These are phyloP conservation scores for Fusarium subtropicale DNA, from an alignment of 2,329 filamentous ascomycete genomes.

Conservation along the genomic window DNA sequence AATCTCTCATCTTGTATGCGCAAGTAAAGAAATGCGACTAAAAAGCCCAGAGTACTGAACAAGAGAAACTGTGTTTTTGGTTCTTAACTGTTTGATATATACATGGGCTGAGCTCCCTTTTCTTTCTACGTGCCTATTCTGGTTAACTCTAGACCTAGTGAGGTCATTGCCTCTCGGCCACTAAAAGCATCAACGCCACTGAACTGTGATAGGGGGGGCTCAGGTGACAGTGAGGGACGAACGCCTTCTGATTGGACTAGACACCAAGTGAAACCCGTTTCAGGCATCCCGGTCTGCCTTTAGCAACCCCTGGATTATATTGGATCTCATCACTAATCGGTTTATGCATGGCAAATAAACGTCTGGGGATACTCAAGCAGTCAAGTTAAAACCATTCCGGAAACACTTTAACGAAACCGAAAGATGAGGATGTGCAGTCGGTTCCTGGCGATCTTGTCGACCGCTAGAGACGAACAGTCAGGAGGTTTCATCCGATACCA, in stretches of 20 bases:
- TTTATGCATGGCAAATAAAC: conserved; percentile 25
- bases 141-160: conserved; percentile 16
- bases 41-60: conserved; percentile 5
- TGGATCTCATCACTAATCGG: conserved; percentile 1
- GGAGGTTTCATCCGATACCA: conserved; percentile 13
- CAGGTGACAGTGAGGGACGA: conserved; percentile 24
- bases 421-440: conserved; percentile 28
- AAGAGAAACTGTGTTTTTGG: conserved; percentile 12
- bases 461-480: neutral
- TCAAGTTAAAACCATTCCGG: conserved; percentile 34
- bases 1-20: conserved; percentile 7
- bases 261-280: conserved; percentile 43
- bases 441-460: conserved; percentile 31
- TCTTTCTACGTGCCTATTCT: neutral
- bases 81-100: conserved; percentile 16
- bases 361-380: conserved; percentile 13
- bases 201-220: conserved; percentile 20
- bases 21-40: neutral
- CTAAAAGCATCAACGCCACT: conserved; percentile 22
- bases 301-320: conserved; percentile 28
- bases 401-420: conserved; percentile 35
- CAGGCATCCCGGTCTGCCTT: conserved; percentile 39
- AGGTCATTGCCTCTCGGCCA: conserved; percentile 23
- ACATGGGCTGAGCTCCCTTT: conserved; percentile 18
- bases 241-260: conserved; percentile 31